These are phyloP conservation scores for Annona cherimola DNA, from an alignment of 164 flowering plant genomes.

Conservation along the genomic window DNA sequence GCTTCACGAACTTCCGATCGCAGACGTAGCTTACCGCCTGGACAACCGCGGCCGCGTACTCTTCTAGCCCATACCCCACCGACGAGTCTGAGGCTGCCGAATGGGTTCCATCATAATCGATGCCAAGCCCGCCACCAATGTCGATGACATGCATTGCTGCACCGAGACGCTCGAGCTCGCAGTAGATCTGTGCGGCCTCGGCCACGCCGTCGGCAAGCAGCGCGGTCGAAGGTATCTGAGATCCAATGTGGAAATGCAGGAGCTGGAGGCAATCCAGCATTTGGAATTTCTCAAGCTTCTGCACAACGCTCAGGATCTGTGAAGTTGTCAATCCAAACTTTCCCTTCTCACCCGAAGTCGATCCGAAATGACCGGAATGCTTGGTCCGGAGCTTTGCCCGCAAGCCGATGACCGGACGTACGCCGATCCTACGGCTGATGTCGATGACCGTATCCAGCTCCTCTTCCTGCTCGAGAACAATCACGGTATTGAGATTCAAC, in stretches of 20 bases:
- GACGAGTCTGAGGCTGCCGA: constrained; percentile 78
- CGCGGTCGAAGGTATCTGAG: constrained; percentile 84
- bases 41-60: constrained; percentile 84
- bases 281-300: constrained; percentile 50
- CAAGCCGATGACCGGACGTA: constrained; percentile 74
- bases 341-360: constrained; percentile 98
- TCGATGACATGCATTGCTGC: constrained; percentile 81
- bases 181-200: constrained; percentile 90
- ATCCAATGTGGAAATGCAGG: constrained; percentile 94
- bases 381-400: constrained; percentile 93
- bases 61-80: constrained; percentile 68
- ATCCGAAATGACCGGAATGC: constrained; percentile 96
- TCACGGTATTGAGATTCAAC: constrained; percentile 63
- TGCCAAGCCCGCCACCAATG: constrained; percentile 93
- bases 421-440: constrained; percentile 45
- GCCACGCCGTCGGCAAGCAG: constrained; percentile 73
- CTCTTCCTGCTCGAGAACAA: constrained; percentile 94
- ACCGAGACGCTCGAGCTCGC: constrained; percentile 86
- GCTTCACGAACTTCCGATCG: constrained; percentile 61
- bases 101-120: constrained; percentile 89
- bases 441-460: constrained; percentile 84
- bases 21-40: constrained; percentile 55
- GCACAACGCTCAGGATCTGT: constrained; percentile 69
- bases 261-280: constrained; percentile 88
- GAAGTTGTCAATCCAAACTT: constrained; percentile 81